A percentile compares a stretch with the other conserved stretches of the same genome.
Evolutionary conservation across 2,329 filamentous ascomycete species (phyloP).

Genomic region (Penicillium digitatum): DNA sequence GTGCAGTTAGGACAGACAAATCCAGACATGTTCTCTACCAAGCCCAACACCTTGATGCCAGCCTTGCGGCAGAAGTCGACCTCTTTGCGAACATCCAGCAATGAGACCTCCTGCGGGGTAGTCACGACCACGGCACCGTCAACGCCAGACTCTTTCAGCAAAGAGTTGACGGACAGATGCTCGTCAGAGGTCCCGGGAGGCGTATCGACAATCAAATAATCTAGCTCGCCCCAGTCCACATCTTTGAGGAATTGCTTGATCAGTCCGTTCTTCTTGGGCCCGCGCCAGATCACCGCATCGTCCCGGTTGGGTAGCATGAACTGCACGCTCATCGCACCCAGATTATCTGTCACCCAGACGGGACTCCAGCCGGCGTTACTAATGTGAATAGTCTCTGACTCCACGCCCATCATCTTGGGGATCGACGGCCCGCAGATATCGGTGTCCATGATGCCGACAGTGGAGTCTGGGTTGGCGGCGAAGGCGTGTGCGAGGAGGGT

Average conservation of each 20-base stretch:
- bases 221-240: constrained; percentile 93
- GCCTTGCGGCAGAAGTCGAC: constrained; percentile 97
- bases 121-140: constrained; percentile 91
- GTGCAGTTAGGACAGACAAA: constrained; percentile 94
- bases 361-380: constrained; percentile 87
- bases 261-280: constrained; percentile 95
- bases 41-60: constrained; percentile 77
- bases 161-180: constrained; percentile 88
- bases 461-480: constrained; percentile 70
- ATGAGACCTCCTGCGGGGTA: constrained; percentile 87
- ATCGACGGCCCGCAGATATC: constrained; percentile 96
- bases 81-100: constrained; percentile 93
- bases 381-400: constrained; percentile 88
- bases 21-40: constrained; percentile 97
- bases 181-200: constrained; percentile 94
- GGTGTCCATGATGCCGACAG: constrained; percentile 94
- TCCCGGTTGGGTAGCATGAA: constrained; percentile 95
- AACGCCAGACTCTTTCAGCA: constrained; percentile 84
- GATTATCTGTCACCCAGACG: constrained; percentile 90
- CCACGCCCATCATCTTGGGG: constrained; percentile 98
- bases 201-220: constrained; percentile 90
- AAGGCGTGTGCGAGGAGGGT: constrained; percentile 85
- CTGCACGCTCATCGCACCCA: constrained; percentile 95
- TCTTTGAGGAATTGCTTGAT: constrained; percentile 99
- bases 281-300: constrained; percentile 95